A percentile compares a stretch with the other conserved stretches of the same genome.
Evolutionary conservation across 192 early-diverging fungal species (phyloP).

Genomic region (Coemansia sp.): DNA sequence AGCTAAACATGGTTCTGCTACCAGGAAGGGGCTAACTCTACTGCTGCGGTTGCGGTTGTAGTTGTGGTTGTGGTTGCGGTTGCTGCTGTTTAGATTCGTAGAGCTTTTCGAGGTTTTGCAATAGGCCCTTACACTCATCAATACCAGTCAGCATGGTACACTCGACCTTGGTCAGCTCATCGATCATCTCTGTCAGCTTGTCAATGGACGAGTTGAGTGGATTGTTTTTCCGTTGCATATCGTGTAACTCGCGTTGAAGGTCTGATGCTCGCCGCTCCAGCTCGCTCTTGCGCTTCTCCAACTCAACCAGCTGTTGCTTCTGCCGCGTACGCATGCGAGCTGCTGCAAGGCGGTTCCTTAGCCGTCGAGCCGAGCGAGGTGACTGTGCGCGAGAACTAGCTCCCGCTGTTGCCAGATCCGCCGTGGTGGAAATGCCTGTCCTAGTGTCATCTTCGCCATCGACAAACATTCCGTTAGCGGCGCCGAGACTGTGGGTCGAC

Average conservation of each 20-base stretch:
- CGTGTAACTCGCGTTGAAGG: slow-evolving; percentile 34
- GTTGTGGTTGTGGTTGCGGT: background rate
- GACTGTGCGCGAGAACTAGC: slow-evolving; percentile 17
- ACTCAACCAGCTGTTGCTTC: slow-evolving; percentile 45
- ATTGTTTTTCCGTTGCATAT: slow-evolving; percentile 36
- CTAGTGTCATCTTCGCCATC: background rate
- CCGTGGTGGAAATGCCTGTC: background rate
- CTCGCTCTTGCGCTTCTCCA: slow-evolving; percentile 40
- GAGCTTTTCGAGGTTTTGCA: slow-evolving; percentile 32
- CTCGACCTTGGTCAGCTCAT: slow-evolving; percentile 44
- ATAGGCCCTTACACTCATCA: slow-evolving; percentile 43
- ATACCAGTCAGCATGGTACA: slow-evolving; percentile 43
- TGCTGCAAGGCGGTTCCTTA: slow-evolving; percentile 43
- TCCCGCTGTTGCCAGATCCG: background rate
- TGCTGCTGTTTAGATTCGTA: slow-evolving; percentile 10
- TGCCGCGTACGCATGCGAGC: slow-evolving; percentile 52
- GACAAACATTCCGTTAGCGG: background rate
- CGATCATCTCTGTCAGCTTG: slow-evolving; percentile 39
- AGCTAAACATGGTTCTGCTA: background rate
- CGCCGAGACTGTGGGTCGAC: background rate
- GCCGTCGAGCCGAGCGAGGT: slow-evolving; percentile 38
- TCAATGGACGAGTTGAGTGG: slow-evolving; percentile 35
- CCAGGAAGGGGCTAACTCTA: background rate
- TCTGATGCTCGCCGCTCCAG: slow-evolving; percentile 35
- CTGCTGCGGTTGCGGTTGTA: background rate